phyloP scores from a whole-genome alignment of 257 asterid species.

The Solanum pinnatisectum region DNA sequence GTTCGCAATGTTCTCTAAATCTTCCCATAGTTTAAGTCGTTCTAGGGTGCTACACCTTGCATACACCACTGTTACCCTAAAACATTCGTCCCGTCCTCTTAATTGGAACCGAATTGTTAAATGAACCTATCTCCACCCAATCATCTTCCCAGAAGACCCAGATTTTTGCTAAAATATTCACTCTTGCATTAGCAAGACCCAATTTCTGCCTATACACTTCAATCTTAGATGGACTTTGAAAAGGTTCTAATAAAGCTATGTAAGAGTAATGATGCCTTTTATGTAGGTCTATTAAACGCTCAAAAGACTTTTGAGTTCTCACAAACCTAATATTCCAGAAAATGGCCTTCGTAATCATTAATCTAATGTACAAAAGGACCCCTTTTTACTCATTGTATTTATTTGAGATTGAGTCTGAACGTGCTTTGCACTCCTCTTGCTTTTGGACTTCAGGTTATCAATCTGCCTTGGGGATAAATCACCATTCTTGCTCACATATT shows the following conservation, averaged over 20 bases:
- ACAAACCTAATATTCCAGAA: not conserved
- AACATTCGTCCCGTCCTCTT: accelerated
- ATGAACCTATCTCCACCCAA: not conserved
- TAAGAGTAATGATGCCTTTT: not conserved
- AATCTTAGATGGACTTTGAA: not conserved
- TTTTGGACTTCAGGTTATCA: too few relatives aligned
- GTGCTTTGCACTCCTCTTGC: not conserved
- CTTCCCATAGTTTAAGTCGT: too few relatives aligned
- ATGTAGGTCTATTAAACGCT: too few relatives aligned
- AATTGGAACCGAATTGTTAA: too few relatives aligned
- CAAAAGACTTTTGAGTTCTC: not conserved
- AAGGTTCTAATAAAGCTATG: not conserved
- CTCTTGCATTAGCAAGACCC: not conserved
- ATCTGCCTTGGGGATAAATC: not conserved
- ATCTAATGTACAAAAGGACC: not conserved
- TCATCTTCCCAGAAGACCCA: not conserved
- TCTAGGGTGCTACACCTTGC: not conserved
- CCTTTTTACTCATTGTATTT: not conserved
- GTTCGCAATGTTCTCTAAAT: too few relatives aligned
- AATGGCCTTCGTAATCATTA: not conserved
- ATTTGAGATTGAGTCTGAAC: too few relatives aligned
- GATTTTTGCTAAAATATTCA: too few relatives aligned
- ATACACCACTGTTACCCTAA: accelerated
- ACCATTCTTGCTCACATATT: not conserved
- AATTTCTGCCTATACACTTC: too few relatives aligned